Evolutionary conservation across 441 rosid species (phyloP), one percentile per base, ranked within the genome.

Genomic region (Mallotus repandus): DNA sequence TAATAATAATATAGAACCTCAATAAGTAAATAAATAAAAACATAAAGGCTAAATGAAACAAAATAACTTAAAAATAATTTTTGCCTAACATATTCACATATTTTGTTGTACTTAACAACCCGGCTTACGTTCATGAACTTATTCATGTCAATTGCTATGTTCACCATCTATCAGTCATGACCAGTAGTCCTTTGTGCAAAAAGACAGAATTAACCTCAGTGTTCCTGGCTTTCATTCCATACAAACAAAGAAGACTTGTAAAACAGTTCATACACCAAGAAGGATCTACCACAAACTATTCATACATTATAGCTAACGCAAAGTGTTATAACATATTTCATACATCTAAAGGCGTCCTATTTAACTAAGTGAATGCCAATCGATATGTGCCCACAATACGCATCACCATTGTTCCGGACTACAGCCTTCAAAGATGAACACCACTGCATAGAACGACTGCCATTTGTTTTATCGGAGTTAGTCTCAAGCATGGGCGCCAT

Each of bases 401-500:
- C 59, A 11, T 13, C 22, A 56, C 13, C 65, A 56, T 52, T 29
- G 32, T 29, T 29, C 19, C 71, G 13, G 45, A 49, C 14, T 5
- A n/a, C 13, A n/a, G 41, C 53, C 16, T 70, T 70, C 45, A 14
- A 57, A 10, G 56, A 21, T 4, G 21, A 12, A 49, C 48, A 18
- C 57, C 18, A 18, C 18, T 14, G 9, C 2, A 10, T 16, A 9
- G 38, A 29, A 18, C 19, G 41, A 48, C 15, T 35, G 22, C 46
- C 32, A 35, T 57, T 57, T 16, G 56, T 43, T 53, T 49, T 71
- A 32, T 32, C 45, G 0, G 45, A 66, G 49, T 22, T 65, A 19
- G 10, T 29, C 22, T 80, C 73, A 68, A 43, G 81, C 75, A 18
- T 66, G 68, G 66, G 72, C 74, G 21, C 66, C 79, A n/a, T 76